Conservation (phyloP, 352 stramenopile species). For the Thraustochytrium sp. region DNA sequence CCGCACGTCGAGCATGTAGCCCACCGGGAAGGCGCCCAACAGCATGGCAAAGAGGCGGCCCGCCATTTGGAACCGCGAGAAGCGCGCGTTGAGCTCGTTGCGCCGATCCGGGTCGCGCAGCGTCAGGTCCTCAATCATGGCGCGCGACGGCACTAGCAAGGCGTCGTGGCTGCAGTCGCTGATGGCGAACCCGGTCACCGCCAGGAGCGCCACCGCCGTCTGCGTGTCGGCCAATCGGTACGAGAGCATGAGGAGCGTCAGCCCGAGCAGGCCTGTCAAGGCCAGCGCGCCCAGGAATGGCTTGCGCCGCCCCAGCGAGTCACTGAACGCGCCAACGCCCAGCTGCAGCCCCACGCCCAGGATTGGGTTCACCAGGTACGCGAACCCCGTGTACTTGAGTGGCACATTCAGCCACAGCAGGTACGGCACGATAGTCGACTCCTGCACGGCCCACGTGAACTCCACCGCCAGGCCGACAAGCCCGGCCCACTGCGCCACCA, state of each 20-base stretch:
- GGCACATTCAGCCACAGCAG: slow-evolving; percentile 11
- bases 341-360: slow-evolving; percentile 11
- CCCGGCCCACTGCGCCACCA: neutral
- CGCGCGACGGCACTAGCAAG: neutral
- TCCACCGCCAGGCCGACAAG: slow-evolving; percentile 18
- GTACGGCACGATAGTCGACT: slow-evolving; percentile 23
- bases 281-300: neutral
- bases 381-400: neutral
- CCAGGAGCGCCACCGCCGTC: neutral
- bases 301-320: neutral
- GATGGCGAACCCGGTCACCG: neutral
- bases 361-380: slow-evolving; percentile 35
- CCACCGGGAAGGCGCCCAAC: neutral
- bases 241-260: slow-evolving; percentile 19
- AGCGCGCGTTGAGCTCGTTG: slow-evolving; percentile 14
- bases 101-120: neutral
- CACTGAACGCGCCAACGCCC: neutral
- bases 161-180: slow-evolving; percentile 34
- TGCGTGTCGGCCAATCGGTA: neutral
- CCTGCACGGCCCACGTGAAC: slow-evolving; percentile 38
- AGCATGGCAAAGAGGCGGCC: neutral
- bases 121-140: slow-evolving; percentile 20
- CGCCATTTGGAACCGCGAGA: slow-evolving; percentile 7
- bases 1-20: neutral
- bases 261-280: neutral